Conservation (phyloP, 306 rosid genomes). For the Glycine soja region DNA sequence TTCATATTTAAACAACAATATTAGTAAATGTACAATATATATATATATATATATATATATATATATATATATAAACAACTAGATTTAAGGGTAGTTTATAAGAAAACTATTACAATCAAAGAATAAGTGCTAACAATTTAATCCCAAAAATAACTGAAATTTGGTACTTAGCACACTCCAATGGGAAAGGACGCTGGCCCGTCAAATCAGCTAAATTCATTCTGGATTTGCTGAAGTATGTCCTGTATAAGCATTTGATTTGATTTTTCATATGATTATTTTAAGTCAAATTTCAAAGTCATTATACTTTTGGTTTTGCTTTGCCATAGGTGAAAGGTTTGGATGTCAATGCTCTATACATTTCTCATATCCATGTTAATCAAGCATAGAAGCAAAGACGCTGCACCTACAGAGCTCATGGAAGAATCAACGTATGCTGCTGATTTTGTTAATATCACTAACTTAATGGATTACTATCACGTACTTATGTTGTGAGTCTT, state of each 20-base stretch:
- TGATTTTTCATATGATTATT: too few relatives aligned
- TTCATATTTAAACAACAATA: too few relatives aligned
- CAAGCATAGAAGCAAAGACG: constrained; percentile 94
- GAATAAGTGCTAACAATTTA: too few relatives aligned
- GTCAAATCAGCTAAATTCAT: constrained; percentile 85
- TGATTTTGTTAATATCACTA: background rate
- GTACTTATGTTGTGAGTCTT: background rate
- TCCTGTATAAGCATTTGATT: too few relatives aligned
- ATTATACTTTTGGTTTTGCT: background rate
- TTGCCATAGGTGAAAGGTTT: constrained; percentile 80
- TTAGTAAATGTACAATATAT: too few relatives aligned
- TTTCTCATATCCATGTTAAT: constrained; percentile 91
- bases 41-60: too few relatives aligned
- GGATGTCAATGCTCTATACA: constrained; percentile 76
- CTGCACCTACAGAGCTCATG: constrained; percentile 91
- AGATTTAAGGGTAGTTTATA: too few relatives aligned
- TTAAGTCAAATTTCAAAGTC: background rate
- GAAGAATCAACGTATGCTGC: constrained; percentile 87
- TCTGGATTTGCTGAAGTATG: constrained; percentile 83
- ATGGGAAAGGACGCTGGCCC: constrained; percentile 99
- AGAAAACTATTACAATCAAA: too few relatives aligned
- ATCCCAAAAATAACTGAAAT: too few relatives aligned
- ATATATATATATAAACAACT: too few relatives aligned
- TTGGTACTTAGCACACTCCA: too few relatives aligned
- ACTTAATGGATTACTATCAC: background rate